Evolutionary conservation across 257 asterid species (phyloP).

Genomic region (Knoxia roxburghii): DNA sequence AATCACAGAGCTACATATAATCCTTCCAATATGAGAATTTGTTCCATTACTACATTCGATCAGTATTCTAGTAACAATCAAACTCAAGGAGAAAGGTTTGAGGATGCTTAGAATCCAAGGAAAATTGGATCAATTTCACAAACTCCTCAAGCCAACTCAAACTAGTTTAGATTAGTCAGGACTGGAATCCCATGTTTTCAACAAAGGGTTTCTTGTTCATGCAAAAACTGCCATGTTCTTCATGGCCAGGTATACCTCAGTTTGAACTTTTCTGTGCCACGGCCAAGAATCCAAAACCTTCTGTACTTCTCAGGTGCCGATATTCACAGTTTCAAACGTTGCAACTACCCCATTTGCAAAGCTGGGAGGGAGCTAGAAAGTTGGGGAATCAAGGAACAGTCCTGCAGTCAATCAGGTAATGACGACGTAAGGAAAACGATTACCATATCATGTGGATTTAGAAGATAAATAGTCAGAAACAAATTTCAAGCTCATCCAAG

Average conservation of each 20-base stretch:
- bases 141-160: background rate
- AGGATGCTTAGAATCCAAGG: background rate
- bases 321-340: background rate
- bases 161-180: background rate
- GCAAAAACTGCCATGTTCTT: background rate
- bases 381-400: background rate
- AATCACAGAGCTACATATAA: no score
- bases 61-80: background rate
- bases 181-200: background rate
- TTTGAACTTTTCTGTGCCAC: background rate
- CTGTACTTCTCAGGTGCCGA: background rate
- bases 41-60: no score
- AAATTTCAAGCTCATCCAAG: background rate
- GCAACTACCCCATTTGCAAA: background rate
- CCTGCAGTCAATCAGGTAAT: no score
- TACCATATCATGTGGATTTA: background rate
- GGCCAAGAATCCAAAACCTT: background rate
- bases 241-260: background rate
- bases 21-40: no score
- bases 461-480: background rate
- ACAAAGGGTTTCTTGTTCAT: background rate
- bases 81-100: background rate
- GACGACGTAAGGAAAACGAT: no score
- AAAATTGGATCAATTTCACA: background rate
- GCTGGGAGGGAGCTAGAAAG: background rate